These are phyloP conservation scores for Rugosomyces carneus DNA, from an alignment of 1,284 basidiomycete species.

Conservation along the genomic window DNA sequence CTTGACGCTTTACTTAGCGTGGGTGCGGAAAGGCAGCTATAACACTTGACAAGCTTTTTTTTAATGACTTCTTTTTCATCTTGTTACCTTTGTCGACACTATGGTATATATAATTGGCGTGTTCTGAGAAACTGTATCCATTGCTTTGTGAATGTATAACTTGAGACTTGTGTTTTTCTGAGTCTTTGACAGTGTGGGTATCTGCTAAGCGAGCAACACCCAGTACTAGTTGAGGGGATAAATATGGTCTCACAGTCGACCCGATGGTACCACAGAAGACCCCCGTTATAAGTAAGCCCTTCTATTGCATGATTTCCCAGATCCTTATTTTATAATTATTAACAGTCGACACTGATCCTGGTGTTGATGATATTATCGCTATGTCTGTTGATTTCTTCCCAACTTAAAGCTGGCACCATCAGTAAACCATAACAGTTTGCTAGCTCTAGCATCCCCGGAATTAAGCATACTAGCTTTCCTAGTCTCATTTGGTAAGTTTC, in stretches of 20 bases:
- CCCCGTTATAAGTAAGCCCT: conserved; percentile 53
- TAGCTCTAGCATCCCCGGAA: conserved; percentile 71
- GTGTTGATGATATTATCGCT: conserved; percentile 88
- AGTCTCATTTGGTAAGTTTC: conserved; percentile 64
- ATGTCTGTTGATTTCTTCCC: conserved; percentile 36
- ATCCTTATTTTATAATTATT: not conserved
- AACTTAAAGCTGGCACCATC: not conserved
- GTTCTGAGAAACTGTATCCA: too few relatives aligned
- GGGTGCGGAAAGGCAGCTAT: too few relatives aligned
- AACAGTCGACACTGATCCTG: conserved; percentile 79
- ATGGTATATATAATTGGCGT: too few relatives aligned
- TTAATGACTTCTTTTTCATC: too few relatives aligned
- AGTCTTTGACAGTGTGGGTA: too few relatives aligned
- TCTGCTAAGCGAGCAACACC: too few relatives aligned
- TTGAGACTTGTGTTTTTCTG: too few relatives aligned
- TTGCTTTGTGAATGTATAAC: too few relatives aligned
- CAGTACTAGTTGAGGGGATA: not conserved
- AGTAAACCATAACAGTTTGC: conserved; percentile 35
- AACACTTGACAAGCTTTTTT: too few relatives aligned
- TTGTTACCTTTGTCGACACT: too few relatives aligned
- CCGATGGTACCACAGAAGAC: conserved; percentile 18
- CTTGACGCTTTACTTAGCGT: too few relatives aligned
- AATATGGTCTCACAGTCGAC: not conserved
- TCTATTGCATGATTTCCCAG: not conserved
- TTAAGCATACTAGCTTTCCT: conserved; percentile 75